These are phyloP conservation scores for Alliaria petiolata DNA, from an alignment of 345 rosid species.

Conservation along the genomic window DNA sequence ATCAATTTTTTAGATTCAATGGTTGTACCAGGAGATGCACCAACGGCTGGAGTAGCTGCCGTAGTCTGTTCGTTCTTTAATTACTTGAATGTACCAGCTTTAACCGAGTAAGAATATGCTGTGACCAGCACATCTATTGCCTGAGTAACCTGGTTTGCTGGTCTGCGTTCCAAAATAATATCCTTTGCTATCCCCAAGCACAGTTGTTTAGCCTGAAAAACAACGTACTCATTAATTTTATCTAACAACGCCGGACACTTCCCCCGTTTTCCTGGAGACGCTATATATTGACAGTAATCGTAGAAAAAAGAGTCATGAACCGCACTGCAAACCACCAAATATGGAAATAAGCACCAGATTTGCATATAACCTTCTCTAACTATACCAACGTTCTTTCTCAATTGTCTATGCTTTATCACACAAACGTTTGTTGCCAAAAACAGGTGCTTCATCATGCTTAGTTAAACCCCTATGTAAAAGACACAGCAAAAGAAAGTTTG, in stretches of 20 bases:
- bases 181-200: conserved; percentile 70
- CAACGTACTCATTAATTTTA: conserved; percentile 11
- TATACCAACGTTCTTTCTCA: not conserved
- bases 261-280: not conserved
- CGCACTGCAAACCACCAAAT: not conserved
- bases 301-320: not conserved
- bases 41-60: conserved; percentile 33
- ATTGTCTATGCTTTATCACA: not conserved
- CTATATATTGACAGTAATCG: not conserved
- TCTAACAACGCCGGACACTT: not conserved
- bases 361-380: conserved; percentile 8
- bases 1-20: conserved; percentile 34
- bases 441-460: conserved; percentile 10
- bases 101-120: conserved; percentile 64
- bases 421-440: not conserved
- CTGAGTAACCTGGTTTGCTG: conserved; percentile 68
- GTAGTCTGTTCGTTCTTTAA: conserved; percentile 47
- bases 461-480: not conserved
- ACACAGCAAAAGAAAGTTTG: conserved; percentile 12
- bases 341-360: not conserved
- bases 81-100: conserved; percentile 69
- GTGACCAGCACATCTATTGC: conserved; percentile 75
- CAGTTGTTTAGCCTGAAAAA: conserved; percentile 84
- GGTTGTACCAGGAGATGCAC: conserved; percentile 39
- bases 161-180: conserved; percentile 83